These are phyloP conservation scores for Ichthyophthirius multifiliis DNA, from an alignment of 169 alveolate genomes.

Conservation along the genomic window DNA sequence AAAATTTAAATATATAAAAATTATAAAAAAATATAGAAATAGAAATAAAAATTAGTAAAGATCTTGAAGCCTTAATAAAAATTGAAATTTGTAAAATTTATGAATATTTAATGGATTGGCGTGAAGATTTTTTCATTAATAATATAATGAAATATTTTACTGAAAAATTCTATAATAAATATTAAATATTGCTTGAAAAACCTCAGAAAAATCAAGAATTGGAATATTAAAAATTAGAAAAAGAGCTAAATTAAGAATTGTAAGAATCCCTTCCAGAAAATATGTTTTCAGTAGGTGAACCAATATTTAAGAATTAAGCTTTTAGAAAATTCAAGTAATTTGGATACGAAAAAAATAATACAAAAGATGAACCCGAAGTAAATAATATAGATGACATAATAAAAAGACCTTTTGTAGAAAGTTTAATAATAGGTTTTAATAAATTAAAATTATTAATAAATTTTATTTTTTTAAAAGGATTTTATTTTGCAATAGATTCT, in stretches of 20 bases:
- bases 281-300: conserved; percentile 9
- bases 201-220: not conserved
- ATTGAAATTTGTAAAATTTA: conserved; percentile 29
- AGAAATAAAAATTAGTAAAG: not conserved
- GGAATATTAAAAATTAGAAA: not conserved
- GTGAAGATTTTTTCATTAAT: conserved; percentile 24
- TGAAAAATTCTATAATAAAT: not conserved
- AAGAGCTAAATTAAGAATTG: not conserved
- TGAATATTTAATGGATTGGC: conserved; percentile 24
- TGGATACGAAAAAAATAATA: not conserved
- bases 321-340: not conserved
- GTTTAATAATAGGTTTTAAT: conserved; percentile 17
- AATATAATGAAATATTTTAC: conserved; percentile 22
- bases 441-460: no score
- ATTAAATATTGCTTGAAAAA: no score
- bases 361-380: not conserved
- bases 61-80: conserved; percentile 10
- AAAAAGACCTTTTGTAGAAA: conserved; percentile 34
- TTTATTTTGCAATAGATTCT: conserved; percentile 39
- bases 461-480: no score
- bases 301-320: not conserved
- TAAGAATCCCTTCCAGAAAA: not conserved
- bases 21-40: not conserved
- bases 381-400: conserved; percentile 26
- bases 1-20: not conserved